phyloP scores from a whole-genome alignment of 202 grass and related monocot genomes.

The Panicum hallii region DNA sequence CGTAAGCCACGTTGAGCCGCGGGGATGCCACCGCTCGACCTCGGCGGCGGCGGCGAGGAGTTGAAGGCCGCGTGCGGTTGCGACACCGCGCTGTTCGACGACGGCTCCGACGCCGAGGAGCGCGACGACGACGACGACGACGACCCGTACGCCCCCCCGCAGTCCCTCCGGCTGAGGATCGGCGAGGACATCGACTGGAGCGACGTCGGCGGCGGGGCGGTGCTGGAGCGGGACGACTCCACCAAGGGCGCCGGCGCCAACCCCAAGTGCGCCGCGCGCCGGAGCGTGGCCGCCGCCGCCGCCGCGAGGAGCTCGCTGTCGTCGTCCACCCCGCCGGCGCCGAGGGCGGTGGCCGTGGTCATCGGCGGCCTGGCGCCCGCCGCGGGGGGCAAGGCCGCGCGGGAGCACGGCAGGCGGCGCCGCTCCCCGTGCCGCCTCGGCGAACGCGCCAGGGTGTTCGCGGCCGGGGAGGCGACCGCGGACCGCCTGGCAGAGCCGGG shows the following conservation, averaged over 20 bases:
- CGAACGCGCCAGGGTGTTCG: constrained; percentile 53
- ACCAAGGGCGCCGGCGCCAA: constrained; percentile 72
- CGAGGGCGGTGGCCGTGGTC: constrained; percentile 48
- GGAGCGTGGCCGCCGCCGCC: background rate
- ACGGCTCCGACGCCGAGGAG: background rate
- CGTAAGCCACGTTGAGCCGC: background rate
- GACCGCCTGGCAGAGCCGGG: constrained; percentile 46
- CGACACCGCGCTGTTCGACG: background rate
- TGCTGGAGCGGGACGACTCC: constrained; percentile 69
- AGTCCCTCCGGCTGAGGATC: constrained; percentile 53
- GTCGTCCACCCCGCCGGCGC: background rate
- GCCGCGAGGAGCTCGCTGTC: background rate
- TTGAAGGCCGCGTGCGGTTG: background rate
- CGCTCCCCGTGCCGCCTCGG: constrained; percentile 27
- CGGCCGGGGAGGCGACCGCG: constrained; percentile 43
- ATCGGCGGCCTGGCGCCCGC: constrained; percentile 43
- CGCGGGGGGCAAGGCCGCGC: constrained; percentile 41
- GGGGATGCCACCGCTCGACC: constrained; percentile 30
- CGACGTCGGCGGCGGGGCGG: constrained; percentile 34
- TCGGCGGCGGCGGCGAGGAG: background rate
- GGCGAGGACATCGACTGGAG: constrained; percentile 71
- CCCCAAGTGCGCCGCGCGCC: constrained; percentile 61
- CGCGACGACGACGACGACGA: background rate
- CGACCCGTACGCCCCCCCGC: constrained; percentile 53
- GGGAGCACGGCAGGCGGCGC: constrained; percentile 5